These are phyloP conservation scores for Curvularia sp. DNA, from an alignment of 2,329 filamentous ascomycete species.

Conservation along the genomic window DNA sequence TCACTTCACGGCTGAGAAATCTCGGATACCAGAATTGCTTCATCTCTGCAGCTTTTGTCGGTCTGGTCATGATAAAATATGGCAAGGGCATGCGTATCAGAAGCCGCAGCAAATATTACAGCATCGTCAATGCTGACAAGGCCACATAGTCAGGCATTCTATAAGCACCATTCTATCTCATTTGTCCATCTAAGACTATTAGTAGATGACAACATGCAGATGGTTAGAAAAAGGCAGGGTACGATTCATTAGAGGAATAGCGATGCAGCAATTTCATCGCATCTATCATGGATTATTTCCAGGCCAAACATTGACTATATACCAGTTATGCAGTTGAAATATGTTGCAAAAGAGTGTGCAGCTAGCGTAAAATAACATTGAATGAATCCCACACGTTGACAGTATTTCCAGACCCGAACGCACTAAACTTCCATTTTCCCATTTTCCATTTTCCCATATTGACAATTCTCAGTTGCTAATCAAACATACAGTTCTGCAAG, in stretches of 20 bases:
- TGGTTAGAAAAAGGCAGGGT: neutral
- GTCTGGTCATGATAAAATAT: slow-evolving; percentile 57
- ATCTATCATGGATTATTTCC: neutral
- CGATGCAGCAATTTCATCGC: neutral
- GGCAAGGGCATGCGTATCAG: slow-evolving; percentile 52
- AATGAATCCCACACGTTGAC: neutral
- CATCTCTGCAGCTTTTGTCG: slow-evolving; percentile 53
- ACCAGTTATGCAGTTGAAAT: neutral
- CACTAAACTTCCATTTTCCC: neutral
- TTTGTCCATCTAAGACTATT: neutral
- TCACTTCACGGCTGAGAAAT: slow-evolving; percentile 55
- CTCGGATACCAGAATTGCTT: slow-evolving; percentile 55
- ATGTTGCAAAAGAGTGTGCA: neutral
- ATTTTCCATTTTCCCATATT: neutral
- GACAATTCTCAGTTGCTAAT: neutral
- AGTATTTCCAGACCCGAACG: neutral
- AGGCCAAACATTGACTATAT: neutral
- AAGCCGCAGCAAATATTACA: slow-evolving; percentile 44
- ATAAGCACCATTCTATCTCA: neutral
- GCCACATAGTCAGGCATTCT: neutral
- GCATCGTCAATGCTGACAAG: slow-evolving; percentile 33
- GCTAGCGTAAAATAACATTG: neutral
- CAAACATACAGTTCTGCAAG: neutral
- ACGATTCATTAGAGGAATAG: neutral
- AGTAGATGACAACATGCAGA: neutral